Conservation (phyloP, 371 early-diverging fungal genomes). For the Thermomucor indicae-seudaticae region DNA sequence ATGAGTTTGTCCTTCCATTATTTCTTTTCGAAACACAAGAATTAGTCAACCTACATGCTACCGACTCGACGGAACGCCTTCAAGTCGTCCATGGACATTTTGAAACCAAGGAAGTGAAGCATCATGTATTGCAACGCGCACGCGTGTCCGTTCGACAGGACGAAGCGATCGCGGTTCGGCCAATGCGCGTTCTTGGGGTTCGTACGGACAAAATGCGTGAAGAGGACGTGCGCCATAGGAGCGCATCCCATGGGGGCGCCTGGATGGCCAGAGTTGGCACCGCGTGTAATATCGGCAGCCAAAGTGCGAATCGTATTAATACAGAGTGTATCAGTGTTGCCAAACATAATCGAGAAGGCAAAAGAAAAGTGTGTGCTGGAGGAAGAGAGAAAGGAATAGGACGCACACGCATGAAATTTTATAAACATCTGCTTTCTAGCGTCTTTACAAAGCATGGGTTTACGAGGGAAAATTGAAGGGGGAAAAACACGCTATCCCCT, state of each 20-base stretch:
- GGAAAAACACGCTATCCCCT: neutral
- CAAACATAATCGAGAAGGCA: neutral
- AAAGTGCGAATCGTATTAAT: conserved; percentile 93
- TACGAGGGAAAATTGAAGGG: no score
- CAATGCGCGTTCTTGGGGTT: conserved; percentile 88
- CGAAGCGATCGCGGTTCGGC: conserved; percentile 96
- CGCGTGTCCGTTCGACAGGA: conserved; percentile 99
- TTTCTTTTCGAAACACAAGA: conserved; percentile 4
- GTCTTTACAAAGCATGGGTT: conserved; percentile 1
- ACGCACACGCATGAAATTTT: neutral
- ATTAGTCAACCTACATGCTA: conserved; percentile 56
- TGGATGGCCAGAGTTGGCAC: conserved; percentile 97
- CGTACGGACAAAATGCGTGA: conserved; percentile 70
- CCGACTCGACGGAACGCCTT: conserved; percentile 91
- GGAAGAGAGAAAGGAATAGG: neutral
- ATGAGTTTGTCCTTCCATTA: neutral
- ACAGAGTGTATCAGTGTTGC: conserved; percentile 49
- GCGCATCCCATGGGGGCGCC: conserved; percentile 98
- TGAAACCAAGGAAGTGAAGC: conserved; percentile 89
- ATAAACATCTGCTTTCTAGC: no score
- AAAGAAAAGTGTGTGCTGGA: no score
- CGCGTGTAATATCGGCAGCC: conserved; percentile 90
- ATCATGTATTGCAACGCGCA: conserved; percentile 95
- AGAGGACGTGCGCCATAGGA: conserved; percentile 91
- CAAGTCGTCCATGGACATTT: conserved; percentile 90